Evolutionary conservation across 163 green algal genomes (phyloP).

Genomic region (Chlorella variabilis): DNA sequence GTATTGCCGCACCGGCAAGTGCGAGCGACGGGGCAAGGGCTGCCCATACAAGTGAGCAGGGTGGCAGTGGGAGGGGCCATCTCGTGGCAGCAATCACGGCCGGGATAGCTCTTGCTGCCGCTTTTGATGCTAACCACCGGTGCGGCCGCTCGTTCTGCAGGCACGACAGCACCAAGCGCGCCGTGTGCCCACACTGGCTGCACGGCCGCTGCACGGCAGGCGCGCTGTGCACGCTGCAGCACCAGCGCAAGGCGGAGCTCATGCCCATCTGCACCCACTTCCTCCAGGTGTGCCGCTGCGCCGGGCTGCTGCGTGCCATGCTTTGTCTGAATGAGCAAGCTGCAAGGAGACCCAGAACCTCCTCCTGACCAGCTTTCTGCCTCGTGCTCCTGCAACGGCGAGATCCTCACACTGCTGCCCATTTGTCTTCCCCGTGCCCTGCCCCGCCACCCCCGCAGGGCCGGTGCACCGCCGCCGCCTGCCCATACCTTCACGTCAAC

Average conservation of each 20-base stretch:
- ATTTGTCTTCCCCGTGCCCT: too few species aligned
- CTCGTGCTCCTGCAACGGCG: too few species aligned
- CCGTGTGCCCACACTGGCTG: conserved; percentile 76
- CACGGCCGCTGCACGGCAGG: conserved; percentile 56
- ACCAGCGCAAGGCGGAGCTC: conserved; percentile 61
- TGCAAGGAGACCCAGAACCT: too few species aligned
- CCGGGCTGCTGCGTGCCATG: not conserved
- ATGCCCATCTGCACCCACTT: conserved; percentile 81
- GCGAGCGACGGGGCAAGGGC: conserved; percentile 36
- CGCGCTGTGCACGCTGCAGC: conserved; percentile 67
- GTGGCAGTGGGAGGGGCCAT: not conserved
- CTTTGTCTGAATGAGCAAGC: not conserved
- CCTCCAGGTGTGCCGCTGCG: conserved; percentile 58
- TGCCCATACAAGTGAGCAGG: conserved; percentile 51
- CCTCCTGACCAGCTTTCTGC: too few species aligned
- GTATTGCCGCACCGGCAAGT: conserved; percentile 47
- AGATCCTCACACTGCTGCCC: not conserved
- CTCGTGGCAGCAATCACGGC: too few species aligned
- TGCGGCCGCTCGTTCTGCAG: not conserved
- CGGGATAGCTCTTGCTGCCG: too few species aligned
- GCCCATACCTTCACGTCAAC: conserved; percentile 77
- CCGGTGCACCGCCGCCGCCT: conserved; percentile 64
- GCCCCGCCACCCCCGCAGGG: conserved; percentile 55
- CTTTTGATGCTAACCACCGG: too few species aligned
- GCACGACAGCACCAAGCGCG: conserved; percentile 70